phyloP scores from a whole-genome alignment of 805 yeast species.

The Brettanomyces sp. region DNA sequence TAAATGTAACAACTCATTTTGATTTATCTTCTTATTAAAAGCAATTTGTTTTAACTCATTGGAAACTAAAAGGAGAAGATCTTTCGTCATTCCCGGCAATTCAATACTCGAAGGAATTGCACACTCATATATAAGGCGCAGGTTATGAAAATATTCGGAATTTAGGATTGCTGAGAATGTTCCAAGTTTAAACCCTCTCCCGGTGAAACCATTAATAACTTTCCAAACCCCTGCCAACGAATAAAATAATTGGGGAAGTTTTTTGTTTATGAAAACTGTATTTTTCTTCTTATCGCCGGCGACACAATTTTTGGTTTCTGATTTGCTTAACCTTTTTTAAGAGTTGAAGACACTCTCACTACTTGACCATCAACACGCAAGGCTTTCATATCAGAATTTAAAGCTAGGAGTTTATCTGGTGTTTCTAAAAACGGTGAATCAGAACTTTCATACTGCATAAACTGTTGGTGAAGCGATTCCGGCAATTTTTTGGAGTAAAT shows the following conservation, averaged over 20 bases:
- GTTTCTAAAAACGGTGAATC: conserved; percentile 2
- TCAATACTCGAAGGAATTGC: conserved; percentile 47
- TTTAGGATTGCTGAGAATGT: conserved; percentile 43
- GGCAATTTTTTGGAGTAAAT: conserved; percentile 33
- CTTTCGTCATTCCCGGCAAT: conserved; percentile 48
- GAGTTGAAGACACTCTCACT: conserved; percentile 31
- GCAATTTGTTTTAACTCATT: conserved; percentile 6
- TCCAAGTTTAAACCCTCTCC: conserved; percentile 36
- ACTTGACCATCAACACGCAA: conserved; percentile 33
- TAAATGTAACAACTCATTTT: conserved; percentile 5
- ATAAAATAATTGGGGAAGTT: conserved; percentile 36
- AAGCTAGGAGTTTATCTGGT: background rate
- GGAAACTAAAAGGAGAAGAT: conserved; percentile 29
- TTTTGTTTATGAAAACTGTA: conserved; percentile 29
- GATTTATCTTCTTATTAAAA: conserved; percentile 2
- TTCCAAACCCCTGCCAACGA: conserved; percentile 46
- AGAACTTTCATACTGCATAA: conserved; percentile 18
- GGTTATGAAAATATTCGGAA: conserved; percentile 51
- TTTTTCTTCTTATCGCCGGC: conserved; percentile 11
- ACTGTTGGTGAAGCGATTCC: conserved; percentile 33
- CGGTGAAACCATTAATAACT: conserved; percentile 27
- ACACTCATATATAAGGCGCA: conserved; percentile 46
- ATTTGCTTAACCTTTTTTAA: conserved; percentile 10
- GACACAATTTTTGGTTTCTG: background rate
- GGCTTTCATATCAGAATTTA: conserved; percentile 12